Evolutionary conservation across 2,329 filamentous ascomycete species (phyloP), one percentile per base, ranked within the genome.

Genomic region (Fusarium redolens): DNA sequence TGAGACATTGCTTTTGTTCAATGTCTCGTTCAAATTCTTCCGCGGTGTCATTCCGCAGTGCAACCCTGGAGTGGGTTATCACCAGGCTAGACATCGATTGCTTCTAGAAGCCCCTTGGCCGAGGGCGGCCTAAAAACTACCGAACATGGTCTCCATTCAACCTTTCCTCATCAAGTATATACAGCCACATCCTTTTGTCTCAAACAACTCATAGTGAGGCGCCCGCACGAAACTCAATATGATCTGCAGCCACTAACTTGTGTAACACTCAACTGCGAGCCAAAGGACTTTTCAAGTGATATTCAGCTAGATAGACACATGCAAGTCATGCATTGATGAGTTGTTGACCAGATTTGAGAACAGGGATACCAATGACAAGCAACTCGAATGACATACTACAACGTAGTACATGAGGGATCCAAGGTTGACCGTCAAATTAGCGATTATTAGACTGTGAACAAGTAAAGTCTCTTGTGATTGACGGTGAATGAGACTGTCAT

Each of bases 61-160:
- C 50, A 48, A 59, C 40, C 35, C 41, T 57, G 10, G 45, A 25
- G 25, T 51, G 31, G 18, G 10, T 35, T 30, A 41, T 35, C 25
- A 15, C 51, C 25, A 15, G 31, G 30, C 50, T n/a, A 56, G 50
- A 44, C 35, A 38, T 45, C 48, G 38, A 43, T 64, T 63, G 40
- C 50, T 68, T 68, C 65, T 68, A 68, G 65, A 68, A 68, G 65
- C 38, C 48, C 38, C 45, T 44, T 14, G 17, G 43, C 25, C 31
- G n/a, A 55, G 47, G 59, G 33, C 59, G 38, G 59, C n/a, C 48
- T 43, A 47, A 65, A 47, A 25, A 58, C 48, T 37, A 65, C 48
- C 48, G 59, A 64, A 22, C 37, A 55, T 38, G 18, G 35, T 48
- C 48, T 37, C 45, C 33, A 40, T 47, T 40, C 20, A 20, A 35